These are phyloP conservation scores for Cladophialophora carrionii DNA, from an alignment of 2,329 filamentous ascomycete species.

Conservation along the genomic window DNA sequence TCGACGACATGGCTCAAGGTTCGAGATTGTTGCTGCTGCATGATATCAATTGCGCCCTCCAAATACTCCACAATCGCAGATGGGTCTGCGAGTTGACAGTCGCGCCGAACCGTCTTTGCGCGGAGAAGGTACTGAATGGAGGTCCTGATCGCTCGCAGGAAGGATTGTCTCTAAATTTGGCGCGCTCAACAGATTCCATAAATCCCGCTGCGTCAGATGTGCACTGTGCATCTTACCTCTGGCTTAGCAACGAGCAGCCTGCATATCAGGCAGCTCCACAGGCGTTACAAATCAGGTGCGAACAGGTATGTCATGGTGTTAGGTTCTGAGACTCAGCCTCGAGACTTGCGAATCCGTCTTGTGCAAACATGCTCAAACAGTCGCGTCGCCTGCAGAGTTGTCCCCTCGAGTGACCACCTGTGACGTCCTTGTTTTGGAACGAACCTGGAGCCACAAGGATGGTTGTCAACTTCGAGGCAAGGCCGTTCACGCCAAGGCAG, in stretches of 20 bases:
- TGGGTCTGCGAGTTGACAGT: constrained; percentile 1
- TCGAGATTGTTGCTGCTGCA: constrained; percentile 6
- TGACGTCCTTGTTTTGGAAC: not conserved
- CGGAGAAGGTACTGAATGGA: not conserved
- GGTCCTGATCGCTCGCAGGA: not conserved
- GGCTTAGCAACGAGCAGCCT: not conserved
- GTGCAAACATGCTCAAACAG: not conserved
- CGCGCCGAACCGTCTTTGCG: constrained; percentile 18
- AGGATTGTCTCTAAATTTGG: constrained; percentile 17
- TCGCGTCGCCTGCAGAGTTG: not conserved
- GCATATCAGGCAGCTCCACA: not conserved
- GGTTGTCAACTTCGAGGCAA: not conserved
- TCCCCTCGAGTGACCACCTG: not conserved
- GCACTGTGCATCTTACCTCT: not conserved
- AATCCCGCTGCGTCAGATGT: not conserved
- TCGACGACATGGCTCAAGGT: constrained; percentile 6
- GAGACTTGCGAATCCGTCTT: constrained; percentile 16
- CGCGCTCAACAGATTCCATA: not conserved
- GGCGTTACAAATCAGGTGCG: constrained; percentile 2
- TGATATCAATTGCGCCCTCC: not conserved
- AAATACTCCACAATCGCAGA: constrained; percentile 1
- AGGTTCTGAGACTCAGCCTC: constrained; percentile 20
- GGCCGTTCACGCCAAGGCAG: not conserved
- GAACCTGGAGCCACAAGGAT: not conserved
- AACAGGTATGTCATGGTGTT: not conserved